Percentiles rank a stretch among this genome's conserved stretches.
These are phyloP conservation scores for Hypoxylon sp. DNA, from an alignment of 2,329 filamentous ascomycete species.

Conservation along the genomic window DNA sequence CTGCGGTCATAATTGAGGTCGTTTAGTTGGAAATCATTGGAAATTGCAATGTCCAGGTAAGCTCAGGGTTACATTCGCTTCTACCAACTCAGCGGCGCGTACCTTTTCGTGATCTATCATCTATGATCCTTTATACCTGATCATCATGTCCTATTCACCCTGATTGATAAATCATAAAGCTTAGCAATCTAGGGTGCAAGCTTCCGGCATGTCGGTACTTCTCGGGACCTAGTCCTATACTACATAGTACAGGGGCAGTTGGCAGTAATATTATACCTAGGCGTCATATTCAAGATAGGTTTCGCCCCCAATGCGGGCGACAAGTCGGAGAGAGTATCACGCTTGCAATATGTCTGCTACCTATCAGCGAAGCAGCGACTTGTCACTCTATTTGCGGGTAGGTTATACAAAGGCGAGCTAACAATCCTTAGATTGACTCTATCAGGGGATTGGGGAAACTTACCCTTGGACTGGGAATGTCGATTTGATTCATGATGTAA, in stretches of 20 bases:
- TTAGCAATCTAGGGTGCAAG: slow-evolving; percentile 12
- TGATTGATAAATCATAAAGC: slow-evolving; percentile 17
- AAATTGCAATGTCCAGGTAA: slow-evolving; percentile 12
- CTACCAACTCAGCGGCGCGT: slow-evolving; percentile 29
- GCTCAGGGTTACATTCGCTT: slow-evolving; percentile 38
- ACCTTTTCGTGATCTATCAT: slow-evolving; percentile 35
- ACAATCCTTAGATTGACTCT: background rate
- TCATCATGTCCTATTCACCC: slow-evolving; percentile 1
- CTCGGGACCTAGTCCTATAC: background rate
- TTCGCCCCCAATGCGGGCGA: background rate
- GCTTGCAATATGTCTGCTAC: background rate
- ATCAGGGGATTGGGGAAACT: background rate
- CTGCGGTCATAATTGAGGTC: slow-evolving; percentile 12
- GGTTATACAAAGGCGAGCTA: background rate
- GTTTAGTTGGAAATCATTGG: slow-evolving; percentile 17
- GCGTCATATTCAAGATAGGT: background rate
- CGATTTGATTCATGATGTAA: slow-evolving; percentile 6
- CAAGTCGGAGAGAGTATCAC: background rate
- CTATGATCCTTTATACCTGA: slow-evolving; percentile 11
- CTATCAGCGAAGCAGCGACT: background rate
- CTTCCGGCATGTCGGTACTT: background rate
- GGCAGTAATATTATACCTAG: background rate
- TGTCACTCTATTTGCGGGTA: background rate
- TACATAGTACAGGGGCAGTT: background rate
- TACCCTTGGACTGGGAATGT: background rate